These are phyloP conservation scores for Primulina tabacum DNA, from an alignment of 257 asterid species.

Conservation along the genomic window DNA sequence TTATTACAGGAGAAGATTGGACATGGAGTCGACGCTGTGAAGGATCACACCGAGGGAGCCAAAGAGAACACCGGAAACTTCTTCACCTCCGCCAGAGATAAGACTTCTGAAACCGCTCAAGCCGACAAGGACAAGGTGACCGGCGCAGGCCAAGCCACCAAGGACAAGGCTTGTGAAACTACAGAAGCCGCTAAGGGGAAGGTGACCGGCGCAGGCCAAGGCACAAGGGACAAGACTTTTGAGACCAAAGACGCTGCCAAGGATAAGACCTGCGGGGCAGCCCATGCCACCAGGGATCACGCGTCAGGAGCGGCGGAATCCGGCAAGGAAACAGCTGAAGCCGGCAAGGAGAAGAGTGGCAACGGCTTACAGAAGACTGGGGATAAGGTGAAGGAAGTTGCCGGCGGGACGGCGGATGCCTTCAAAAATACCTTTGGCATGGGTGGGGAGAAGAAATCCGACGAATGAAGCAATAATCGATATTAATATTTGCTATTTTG, in stretches of 20 bases:
- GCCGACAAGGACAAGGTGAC: background rate
- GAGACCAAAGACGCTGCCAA: conserved; percentile 41
- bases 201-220: conserved; percentile 12
- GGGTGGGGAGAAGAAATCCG: conserved; percentile 30
- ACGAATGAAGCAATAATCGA: background rate
- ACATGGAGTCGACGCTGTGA: conserved; percentile 40
- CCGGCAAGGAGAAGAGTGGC: conserved; percentile 75
- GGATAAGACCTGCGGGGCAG: conserved; percentile 48
- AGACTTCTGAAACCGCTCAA: background rate
- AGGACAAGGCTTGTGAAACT: conserved; percentile 33
- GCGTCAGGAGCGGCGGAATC: conserved; percentile 54
- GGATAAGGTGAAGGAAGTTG: too few species aligned
- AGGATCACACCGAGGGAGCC: conserved; percentile 32
- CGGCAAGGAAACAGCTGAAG: conserved; percentile 56
- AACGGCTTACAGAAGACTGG: conserved; percentile 41
- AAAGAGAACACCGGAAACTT: background rate
- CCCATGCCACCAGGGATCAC: conserved; percentile 65
- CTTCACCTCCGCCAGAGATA: background rate
- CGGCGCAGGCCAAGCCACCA: conserved; percentile 19
- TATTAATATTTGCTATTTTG: too few species aligned
- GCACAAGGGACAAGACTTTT: conserved; percentile 32
- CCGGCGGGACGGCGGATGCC: conserved; percentile 49
- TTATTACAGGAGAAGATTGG: conserved; percentile 61
- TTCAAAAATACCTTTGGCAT: conserved; percentile 44
- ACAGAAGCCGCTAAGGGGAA: conserved; percentile 27